Percentiles rank a stretch among this genome's conserved stretches.
Conservation (phyloP, 352 stramenopile species). For the Peronospora tabacina region DNA sequence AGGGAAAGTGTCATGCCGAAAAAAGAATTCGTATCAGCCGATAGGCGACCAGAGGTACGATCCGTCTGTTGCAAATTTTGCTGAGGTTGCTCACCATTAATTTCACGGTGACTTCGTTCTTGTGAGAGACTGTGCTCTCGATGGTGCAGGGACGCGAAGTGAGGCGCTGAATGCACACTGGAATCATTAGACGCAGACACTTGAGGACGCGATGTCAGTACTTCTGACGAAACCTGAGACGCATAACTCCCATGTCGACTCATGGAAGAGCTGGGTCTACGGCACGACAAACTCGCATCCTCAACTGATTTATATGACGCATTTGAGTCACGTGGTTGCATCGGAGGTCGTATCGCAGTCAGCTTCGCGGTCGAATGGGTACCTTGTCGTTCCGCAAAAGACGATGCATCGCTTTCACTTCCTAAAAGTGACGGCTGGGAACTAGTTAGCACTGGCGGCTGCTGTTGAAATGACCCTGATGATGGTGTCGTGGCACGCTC, state of each 20-base stretch:
- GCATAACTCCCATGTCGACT: constrained; percentile 14
- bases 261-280: constrained; percentile 25
- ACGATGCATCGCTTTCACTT: constrained; percentile 33
- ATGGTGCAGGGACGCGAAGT: constrained; percentile 4
- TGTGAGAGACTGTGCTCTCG: too few relatives aligned
- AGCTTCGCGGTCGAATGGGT: constrained; percentile 3
- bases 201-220: constrained; percentile 8
- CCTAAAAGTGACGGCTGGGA: constrained; percentile 27
- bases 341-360: constrained; percentile 8
- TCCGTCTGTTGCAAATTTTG: constrained; percentile 2
- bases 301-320: constrained; percentile 21
- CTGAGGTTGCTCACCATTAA: too few relatives aligned
- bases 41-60: constrained; percentile 1
- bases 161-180: constrained; percentile 1
- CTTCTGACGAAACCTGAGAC: constrained; percentile 17
- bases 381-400: constrained; percentile 25
- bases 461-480: constrained; percentile 7
- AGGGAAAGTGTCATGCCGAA: constrained; percentile 16
- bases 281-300: constrained; percentile 13
- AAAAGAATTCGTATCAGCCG: constrained; percentile 20
- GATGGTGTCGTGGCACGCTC: constrained; percentile 8
- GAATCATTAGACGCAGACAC: constrained; percentile 1
- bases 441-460: constrained; percentile 8
- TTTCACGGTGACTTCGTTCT: too few relatives aligned
- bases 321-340: constrained; percentile 14